Conservation (phyloP, 441 rosid species). For the Erodium chrysanthum region DNA sequence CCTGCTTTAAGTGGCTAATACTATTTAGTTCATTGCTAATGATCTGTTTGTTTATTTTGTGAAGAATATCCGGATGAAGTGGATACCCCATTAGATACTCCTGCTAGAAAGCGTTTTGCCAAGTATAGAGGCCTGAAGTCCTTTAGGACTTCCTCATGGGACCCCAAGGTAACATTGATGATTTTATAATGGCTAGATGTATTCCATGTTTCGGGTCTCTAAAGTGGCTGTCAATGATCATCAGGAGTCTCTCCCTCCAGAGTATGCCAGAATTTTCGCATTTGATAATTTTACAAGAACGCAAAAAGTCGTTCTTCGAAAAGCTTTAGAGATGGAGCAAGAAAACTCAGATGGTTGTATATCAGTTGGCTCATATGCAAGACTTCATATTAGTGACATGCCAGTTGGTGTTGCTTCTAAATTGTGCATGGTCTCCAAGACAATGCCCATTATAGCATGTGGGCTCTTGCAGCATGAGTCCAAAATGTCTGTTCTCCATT, state of each 20-base stretch:
- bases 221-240: conserved; percentile 17
- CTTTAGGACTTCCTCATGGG: conserved; percentile 96
- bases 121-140: conserved; percentile 93
- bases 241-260: conserved; percentile 92
- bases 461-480: conserved; percentile 95
- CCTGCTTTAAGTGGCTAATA: neutral
- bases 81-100: conserved; percentile 76
- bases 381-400: conserved; percentile 70
- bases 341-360: conserved; percentile 45
- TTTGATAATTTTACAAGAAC: conserved; percentile 80
- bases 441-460: conserved; percentile 44
- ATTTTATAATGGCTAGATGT: conserved; percentile 14
- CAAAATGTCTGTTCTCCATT: conserved; percentile 90
- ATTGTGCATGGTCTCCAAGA: conserved; percentile 35
- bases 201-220: conserved; percentile 1
- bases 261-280: conserved; percentile 81
- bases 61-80: conserved; percentile 96
- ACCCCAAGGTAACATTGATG: conserved; percentile 61
- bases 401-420: conserved; percentile 50
- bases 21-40: conserved; percentile 1
- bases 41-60: conserved; percentile 13
- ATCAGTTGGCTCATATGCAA: conserved; percentile 49
- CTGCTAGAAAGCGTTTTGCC: conserved; percentile 82
- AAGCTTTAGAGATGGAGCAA: conserved; percentile 47
- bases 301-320: conserved; percentile 64